Base-by-base conservation (phyloP, 2,329 filamentous ascomycete species). In the Ramichloridium luteum region DNA sequence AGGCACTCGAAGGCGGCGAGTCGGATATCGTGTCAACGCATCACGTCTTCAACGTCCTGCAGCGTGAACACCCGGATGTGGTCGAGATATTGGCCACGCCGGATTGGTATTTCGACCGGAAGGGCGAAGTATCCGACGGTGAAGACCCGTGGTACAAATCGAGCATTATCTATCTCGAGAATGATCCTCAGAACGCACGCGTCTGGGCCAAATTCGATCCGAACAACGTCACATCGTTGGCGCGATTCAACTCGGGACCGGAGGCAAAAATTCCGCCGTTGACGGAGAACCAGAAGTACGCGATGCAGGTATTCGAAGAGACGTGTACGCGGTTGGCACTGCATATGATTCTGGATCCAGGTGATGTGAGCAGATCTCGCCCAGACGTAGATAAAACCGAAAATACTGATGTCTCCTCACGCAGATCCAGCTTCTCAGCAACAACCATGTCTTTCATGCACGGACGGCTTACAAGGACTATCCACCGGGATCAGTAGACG, bases 101-200 rank as follows among this genome's bases (percentile, higher is more conserved):
- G 1, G 73, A 84, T 40, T 93, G 84, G 84, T 90, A 92, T 62
- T 88, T 92, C 54, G 84, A 93, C 59, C 77, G 84, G 34, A 93
- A 93, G 62, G 84, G 84, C 10, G 84, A 93, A 62, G 74, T 72
- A 1, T 80, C 74, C 16, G 61, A 67, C n/a, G 83, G 81, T 8
- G 68, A 92, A 56, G 72, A 86, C 31, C 46, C 41, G 13, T 53
- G 44, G 31, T 46, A 38, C 32, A 30, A 35, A 16, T 44, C 40
- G 23, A 35, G 41, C 16, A 72, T 93, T 12, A 72, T 90, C 45
- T 92, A 85, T 54, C 62, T 85, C 3, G 83, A 92, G 61, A 72
- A 70, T 4, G 72, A 68, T 5, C 68, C 70, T 9, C 20, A 23
- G 20, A 8, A 23, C 20, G 20, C 20, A 10, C 64, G 80, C 10